A percentile compares a stretch with the other conserved stretches of the same genome.
phyloP scores from a whole-genome alignment of 768 basidiomycete genomes.

The Suillus discolor region DNA sequence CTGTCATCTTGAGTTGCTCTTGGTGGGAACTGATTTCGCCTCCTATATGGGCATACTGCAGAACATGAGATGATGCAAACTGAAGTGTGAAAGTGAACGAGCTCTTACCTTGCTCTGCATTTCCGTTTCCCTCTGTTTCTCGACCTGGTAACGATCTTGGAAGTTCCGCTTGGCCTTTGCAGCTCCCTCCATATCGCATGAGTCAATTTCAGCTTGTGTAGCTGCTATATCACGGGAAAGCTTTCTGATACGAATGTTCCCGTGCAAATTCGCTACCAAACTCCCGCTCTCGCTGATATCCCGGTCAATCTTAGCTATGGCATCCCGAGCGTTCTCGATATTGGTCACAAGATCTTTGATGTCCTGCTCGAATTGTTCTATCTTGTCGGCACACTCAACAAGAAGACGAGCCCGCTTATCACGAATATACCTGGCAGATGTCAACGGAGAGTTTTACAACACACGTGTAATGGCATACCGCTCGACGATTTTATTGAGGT shows the following conservation, averaged over 20 bases:
- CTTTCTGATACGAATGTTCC: constrained; percentile 80
- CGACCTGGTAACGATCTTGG: constrained; percentile 72
- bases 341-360: constrained; percentile 44
- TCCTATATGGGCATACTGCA: constrained; percentile 74
- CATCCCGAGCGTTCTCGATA: constrained; percentile 42
- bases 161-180: constrained; percentile 84
- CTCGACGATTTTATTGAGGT: constrained; percentile 64
- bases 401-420: constrained; percentile 64
- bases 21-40: constrained; percentile 81
- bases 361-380: constrained; percentile 49
- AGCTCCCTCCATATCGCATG: constrained; percentile 82
- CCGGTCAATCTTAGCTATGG: constrained; percentile 64
- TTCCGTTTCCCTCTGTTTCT: constrained; percentile 72
- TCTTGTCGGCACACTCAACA: constrained; percentile 56
- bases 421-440: constrained; percentile 63
- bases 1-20: constrained; percentile 63
- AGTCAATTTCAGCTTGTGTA: constrained; percentile 71
- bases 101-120: constrained; percentile 64
- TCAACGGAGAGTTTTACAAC: background rate
- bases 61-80: background rate
- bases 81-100: constrained; percentile 12
- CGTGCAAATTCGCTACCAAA: constrained; percentile 68
- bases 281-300: constrained; percentile 80
- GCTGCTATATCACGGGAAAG: constrained; percentile 65
- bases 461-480: constrained; percentile 42